Conservation (phyloP, 495 filamentous ascomycete species). For the Glutinoglossum americanum region DNA sequence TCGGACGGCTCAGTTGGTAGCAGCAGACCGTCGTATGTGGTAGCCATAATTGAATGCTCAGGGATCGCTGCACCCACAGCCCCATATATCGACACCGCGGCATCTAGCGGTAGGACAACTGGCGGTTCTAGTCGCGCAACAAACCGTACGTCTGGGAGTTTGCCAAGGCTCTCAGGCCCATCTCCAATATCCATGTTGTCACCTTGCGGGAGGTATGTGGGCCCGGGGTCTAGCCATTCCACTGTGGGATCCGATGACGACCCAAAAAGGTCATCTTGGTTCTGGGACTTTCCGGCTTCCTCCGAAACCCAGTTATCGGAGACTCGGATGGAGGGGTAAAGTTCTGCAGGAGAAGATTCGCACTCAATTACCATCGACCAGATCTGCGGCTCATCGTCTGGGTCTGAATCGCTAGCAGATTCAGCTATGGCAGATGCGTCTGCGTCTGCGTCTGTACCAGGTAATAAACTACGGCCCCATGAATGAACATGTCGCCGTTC, state of each 20-base stretch:
- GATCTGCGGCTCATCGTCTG: constrained; percentile 18
- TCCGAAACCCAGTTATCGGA: constrained; percentile 45
- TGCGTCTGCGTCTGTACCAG: constrained; percentile 10
- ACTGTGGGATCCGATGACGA: constrained; percentile 23
- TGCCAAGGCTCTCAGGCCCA: constrained; percentile 25
- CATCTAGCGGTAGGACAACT: constrained; percentile 44
- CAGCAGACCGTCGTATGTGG: constrained; percentile 46
- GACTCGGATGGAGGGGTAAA: constrained; percentile 37
- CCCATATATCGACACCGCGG: constrained; percentile 45
- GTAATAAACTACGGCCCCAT: constrained; percentile 11
- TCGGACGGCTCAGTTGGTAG: constrained; percentile 6
- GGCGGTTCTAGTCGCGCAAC: constrained; percentile 69
- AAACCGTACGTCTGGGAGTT: constrained; percentile 58
- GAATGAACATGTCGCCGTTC: constrained; percentile 30
- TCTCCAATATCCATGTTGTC: constrained; percentile 3
- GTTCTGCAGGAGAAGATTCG: constrained; percentile 25
- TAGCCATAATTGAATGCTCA: constrained; percentile 27
- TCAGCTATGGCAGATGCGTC: not conserved
- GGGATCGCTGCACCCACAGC: constrained; percentile 34
- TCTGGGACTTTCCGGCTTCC: not conserved
- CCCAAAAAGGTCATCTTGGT: constrained; percentile 18
- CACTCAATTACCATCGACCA: constrained; percentile 47
- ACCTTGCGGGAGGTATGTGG: constrained; percentile 19
- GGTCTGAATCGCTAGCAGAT: constrained; percentile 2
- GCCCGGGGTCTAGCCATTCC: constrained; percentile 43